Conservation (phyloP, 352 stramenopile species). For the Phytophthora palmivora region DNA sequence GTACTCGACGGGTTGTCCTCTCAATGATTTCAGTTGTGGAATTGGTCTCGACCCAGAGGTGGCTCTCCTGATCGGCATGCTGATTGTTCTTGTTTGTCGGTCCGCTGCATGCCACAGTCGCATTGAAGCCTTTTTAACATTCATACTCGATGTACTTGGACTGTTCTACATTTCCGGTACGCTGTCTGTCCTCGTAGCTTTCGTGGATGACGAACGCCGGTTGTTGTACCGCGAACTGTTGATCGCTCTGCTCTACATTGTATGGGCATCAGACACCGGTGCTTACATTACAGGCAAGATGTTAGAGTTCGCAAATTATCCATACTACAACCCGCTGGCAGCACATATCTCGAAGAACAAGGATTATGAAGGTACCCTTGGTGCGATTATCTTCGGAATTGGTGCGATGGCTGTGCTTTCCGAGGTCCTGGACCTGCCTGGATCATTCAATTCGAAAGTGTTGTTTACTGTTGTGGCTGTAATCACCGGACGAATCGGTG, state of each 20-base stretch:
- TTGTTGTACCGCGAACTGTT: slow-evolving; percentile 57
- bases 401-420: slow-evolving; percentile 81
- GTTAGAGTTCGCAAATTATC: slow-evolving; percentile 87
- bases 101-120: slow-evolving; percentile 25
- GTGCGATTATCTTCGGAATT: slow-evolving; percentile 77
- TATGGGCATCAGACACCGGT: slow-evolving; percentile 89
- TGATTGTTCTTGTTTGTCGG: slow-evolving; percentile 48
- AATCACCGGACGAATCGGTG: slow-evolving; percentile 92
- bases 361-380: slow-evolving; percentile 94
- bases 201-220: slow-evolving; percentile 61
- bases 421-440: slow-evolving; percentile 65
- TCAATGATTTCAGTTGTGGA: slow-evolving; percentile 59
- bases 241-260: slow-evolving; percentile 69
- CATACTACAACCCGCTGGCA: slow-evolving; percentile 78
- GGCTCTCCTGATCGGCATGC: slow-evolving; percentile 40
- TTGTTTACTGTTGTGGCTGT: slow-evolving; percentile 88
- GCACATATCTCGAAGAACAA: slow-evolving; percentile 95
- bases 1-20: slow-evolving; percentile 57
- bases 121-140: slow-evolving; percentile 39
- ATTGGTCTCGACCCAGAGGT: slow-evolving; percentile 39
- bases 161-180: slow-evolving; percentile 65
- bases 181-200: slow-evolving; percentile 55
- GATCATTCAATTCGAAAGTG: slow-evolving; percentile 72
- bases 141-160: slow-evolving; percentile 59
- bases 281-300: slow-evolving; percentile 93